Evolutionary conservation across 2,329 filamentous ascomycete species (phyloP).

Genomic region (Colletotrichum cuscutae): DNA sequence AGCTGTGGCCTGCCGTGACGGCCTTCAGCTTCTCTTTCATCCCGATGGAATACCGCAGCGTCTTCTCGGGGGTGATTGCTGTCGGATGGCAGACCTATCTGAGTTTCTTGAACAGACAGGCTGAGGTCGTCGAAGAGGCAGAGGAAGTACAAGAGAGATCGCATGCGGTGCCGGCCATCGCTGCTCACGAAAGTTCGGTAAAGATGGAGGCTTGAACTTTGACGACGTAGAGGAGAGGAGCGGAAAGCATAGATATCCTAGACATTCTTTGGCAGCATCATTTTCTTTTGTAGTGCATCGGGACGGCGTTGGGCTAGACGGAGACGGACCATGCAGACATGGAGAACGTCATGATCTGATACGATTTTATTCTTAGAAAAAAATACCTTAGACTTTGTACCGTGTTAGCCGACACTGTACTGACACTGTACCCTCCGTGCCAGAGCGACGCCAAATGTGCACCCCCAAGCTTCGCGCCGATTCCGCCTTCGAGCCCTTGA

Average conservation of each 20-base stretch:
- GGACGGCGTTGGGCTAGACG: conserved; percentile 22
- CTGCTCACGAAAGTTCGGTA: neutral
- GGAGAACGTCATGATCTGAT: conserved; percentile 30
- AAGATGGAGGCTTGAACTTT: conserved; percentile 32
- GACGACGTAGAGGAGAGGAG: neutral
- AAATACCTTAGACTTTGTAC: conserved; percentile 8
- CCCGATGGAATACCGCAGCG: conserved; percentile 79
- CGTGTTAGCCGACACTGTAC: neutral
- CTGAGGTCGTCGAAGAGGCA: conserved; percentile 61
- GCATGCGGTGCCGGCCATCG: conserved; percentile 22
- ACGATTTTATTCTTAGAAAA: conserved; percentile 1
- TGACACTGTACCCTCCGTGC: conserved; percentile 1
- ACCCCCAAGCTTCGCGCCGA: conserved; percentile 6
- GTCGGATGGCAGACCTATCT: conserved; percentile 95
- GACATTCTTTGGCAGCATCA: neutral
- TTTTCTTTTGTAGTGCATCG: conserved; percentile 26
- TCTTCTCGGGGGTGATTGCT: conserved; percentile 83
- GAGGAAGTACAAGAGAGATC: conserved; percentile 14
- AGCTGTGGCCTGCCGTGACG: conserved; percentile 89
- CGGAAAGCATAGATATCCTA: neutral
- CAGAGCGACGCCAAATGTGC: conserved; percentile 17
- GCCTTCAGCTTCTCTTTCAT: conserved; percentile 90
- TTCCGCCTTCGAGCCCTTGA: conserved; percentile 8
- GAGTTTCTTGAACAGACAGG: conserved; percentile 79
- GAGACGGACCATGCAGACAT: conserved; percentile 3